Percentiles rank a stretch among this genome's conserved stretches.
These are phyloP conservation scores for Dendryphion nanum DNA, from an alignment of 2,329 filamentous ascomycete species.

Conservation along the genomic window DNA sequence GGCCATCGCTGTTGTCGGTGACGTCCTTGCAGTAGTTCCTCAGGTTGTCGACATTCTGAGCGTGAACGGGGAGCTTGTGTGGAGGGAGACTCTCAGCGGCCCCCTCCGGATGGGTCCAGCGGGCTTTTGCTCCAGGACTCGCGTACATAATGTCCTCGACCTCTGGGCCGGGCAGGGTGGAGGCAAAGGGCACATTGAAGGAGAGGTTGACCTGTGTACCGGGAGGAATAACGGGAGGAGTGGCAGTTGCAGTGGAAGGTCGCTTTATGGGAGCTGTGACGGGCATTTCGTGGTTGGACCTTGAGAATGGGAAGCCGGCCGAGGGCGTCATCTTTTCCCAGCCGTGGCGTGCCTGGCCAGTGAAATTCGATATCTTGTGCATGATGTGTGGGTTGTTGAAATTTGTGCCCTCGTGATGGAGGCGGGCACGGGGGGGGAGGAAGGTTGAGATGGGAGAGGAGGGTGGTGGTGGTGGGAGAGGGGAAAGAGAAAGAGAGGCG, in stretches of 20 bases:
- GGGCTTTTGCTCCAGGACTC: slow-evolving; percentile 78
- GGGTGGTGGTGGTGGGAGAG: slow-evolving; percentile 12
- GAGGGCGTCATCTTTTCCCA: slow-evolving; percentile 66
- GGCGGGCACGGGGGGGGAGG: too few species aligned
- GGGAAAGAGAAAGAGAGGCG: slow-evolving; percentile 8
- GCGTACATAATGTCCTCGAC: slow-evolving; percentile 94
- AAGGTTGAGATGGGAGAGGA: too few species aligned
- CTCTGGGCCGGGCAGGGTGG: slow-evolving; percentile 86
- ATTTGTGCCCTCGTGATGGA: slow-evolving; percentile 10
- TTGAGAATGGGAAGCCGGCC: slow-evolving; percentile 61
- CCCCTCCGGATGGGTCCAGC: slow-evolving; percentile 91
- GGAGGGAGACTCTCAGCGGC: slow-evolving; percentile 80
- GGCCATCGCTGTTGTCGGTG: slow-evolving; percentile 60
- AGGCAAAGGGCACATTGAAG: slow-evolving; percentile 96
- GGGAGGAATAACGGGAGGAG: slow-evolving; percentile 65
- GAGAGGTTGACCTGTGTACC: slow-evolving; percentile 85
- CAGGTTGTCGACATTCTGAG: slow-evolving; percentile 78
- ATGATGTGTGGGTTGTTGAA: slow-evolving; percentile 38
- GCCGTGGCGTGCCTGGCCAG: slow-evolving; percentile 64
- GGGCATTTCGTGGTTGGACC: slow-evolving; percentile 57
- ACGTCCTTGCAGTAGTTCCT: slow-evolving; percentile 79
- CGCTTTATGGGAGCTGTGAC: slow-evolving; percentile 56
- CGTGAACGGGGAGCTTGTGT: slow-evolving; percentile 88
- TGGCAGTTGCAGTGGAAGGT: slow-evolving; percentile 45
- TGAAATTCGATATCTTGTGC: slow-evolving; percentile 70